Percentiles rank a stretch among this genome's conserved stretches.
phyloP scores from a whole-genome alignment of 129 eudicot species.

The Daucus carota region DNA sequence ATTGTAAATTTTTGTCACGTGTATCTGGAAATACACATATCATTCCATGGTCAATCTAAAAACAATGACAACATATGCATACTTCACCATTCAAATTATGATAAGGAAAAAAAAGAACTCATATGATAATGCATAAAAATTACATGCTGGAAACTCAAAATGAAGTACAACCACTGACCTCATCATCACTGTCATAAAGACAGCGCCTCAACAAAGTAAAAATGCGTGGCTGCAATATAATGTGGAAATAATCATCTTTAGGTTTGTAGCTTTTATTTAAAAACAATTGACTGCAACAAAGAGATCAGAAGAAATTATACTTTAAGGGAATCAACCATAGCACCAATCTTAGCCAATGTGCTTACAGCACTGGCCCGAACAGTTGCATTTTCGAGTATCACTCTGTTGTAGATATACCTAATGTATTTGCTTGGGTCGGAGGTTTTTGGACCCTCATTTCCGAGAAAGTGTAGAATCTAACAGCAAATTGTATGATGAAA shows the following conservation, averaged over 20 bases:
- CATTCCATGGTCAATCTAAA: not conserved
- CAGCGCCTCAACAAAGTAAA: conserved; percentile 82
- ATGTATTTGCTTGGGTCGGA: conserved; percentile 93
- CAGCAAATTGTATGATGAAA: conserved; percentile 5
- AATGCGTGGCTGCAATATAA: conserved; percentile 76
- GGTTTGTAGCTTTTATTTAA: conserved; percentile 4
- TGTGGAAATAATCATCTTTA: not conserved
- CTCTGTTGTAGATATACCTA: conserved; percentile 84
- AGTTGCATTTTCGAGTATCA: conserved; percentile 95
- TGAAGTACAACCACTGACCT: conserved; percentile 47
- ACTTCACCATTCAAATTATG: not conserved
- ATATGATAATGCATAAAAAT: not conserved
- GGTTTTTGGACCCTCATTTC: conserved; percentile 96
- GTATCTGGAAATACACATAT: not conserved
- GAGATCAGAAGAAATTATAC: conserved; percentile 30
- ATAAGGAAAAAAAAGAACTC: not conserved
- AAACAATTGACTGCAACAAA: not conserved
- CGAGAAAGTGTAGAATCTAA: conserved; percentile 90
- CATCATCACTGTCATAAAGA: conserved; percentile 87
- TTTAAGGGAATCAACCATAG: conserved; percentile 76
- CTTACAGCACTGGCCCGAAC: conserved; percentile 94
- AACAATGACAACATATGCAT: not conserved
- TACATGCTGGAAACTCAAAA: not conserved
- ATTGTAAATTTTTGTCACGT: not conserved
- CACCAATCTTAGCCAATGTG: conserved; percentile 92